phyloP scores from a whole-genome alignment of 2,329 filamentous ascomycete genomes.

The Neonectria faginata region DNA sequence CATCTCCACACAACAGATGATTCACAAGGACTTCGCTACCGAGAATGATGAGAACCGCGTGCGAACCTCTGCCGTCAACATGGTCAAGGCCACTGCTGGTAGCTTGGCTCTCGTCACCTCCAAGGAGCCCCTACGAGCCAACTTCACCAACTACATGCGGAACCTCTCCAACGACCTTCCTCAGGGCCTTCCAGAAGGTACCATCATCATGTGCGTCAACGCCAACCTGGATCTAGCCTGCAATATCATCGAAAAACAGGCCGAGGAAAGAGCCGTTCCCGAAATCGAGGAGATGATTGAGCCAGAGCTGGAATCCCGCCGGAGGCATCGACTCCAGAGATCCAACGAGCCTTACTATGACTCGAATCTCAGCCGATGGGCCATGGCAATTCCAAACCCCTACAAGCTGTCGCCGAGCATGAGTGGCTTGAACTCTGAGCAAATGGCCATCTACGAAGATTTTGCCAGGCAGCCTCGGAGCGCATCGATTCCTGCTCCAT shows the following conservation, averaged over 20 bases:
- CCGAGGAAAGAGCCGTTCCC: slow-evolving; percentile 89
- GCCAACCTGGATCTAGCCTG: slow-evolving; percentile 96
- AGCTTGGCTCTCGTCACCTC: slow-evolving; percentile 97
- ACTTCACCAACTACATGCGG: slow-evolving; percentile 97
- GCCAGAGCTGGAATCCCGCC: slow-evolving; percentile 79
- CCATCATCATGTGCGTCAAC: slow-evolving; percentile 98
- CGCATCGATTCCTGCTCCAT: slow-evolving; percentile 63
- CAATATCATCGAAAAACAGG: slow-evolving; percentile 93
- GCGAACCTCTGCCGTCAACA: slow-evolving; percentile 86
- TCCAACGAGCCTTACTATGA: slow-evolving; percentile 89
- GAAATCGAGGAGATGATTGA: slow-evolving; percentile 97
- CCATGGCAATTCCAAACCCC: slow-evolving; percentile 91
- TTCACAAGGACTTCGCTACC: slow-evolving; percentile 95
- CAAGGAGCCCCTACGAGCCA: slow-evolving; percentile 95
- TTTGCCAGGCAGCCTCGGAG: slow-evolving; percentile 88
- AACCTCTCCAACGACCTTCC: slow-evolving; percentile 75
- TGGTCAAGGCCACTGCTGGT: slow-evolving; percentile 94
- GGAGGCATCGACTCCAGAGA: slow-evolving; percentile 78
- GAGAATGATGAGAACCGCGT: slow-evolving; percentile 91
- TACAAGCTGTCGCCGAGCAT: slow-evolving; percentile 82
- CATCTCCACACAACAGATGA: slow-evolving; percentile 94
- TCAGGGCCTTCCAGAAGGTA: slow-evolving; percentile 89
- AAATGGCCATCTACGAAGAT: slow-evolving; percentile 96
- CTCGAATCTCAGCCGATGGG: slow-evolving; percentile 86
- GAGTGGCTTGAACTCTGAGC: slow-evolving; percentile 85